Evolutionary conservation across 306 rosid genomes (phyloP).

Genomic region (Calophaca sinica): DNA sequence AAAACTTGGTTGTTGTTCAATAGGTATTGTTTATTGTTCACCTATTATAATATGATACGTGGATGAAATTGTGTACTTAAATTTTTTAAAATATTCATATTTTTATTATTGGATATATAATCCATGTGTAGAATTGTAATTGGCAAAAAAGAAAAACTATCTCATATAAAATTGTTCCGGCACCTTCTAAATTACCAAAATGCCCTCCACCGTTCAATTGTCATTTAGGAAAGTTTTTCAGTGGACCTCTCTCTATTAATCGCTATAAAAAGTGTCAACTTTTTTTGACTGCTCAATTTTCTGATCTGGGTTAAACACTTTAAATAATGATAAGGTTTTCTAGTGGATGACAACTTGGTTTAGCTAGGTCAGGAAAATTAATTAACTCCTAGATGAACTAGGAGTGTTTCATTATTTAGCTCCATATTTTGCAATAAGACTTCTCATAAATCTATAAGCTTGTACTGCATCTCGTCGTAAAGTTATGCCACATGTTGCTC

Average conservation of each 20-base stretch:
- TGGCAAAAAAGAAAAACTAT: no score
- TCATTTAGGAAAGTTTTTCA: neutral
- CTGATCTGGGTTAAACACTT: slow-evolving; percentile 39
- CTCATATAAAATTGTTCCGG: no score
- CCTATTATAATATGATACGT: no score
- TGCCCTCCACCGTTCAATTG: slow-evolving; percentile 24
- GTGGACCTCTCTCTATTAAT: no score
- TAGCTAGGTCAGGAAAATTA: slow-evolving; percentile 1
- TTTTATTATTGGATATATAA: no score
- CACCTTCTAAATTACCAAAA: slow-evolving; percentile 53
- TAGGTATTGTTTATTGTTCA: no score
- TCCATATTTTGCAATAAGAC: slow-evolving; percentile 24
- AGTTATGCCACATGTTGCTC: slow-evolving; percentile 28
- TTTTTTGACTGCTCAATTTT: neutral
- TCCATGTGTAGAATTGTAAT: no score
- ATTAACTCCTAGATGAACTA: neutral
- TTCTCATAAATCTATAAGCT: neutral
- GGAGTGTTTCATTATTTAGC: slow-evolving; percentile 2
- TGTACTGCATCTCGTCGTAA: neutral
- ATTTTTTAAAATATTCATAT: no score
- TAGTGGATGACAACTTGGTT: slow-evolving; percentile 12
- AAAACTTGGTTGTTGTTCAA: no score
- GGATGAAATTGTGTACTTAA: no score
- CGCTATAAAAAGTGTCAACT: no score
- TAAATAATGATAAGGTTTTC: neutral